phyloP scores from a whole-genome alignment of 139 green algal species.

The Spirogloea muscicola region DNA sequence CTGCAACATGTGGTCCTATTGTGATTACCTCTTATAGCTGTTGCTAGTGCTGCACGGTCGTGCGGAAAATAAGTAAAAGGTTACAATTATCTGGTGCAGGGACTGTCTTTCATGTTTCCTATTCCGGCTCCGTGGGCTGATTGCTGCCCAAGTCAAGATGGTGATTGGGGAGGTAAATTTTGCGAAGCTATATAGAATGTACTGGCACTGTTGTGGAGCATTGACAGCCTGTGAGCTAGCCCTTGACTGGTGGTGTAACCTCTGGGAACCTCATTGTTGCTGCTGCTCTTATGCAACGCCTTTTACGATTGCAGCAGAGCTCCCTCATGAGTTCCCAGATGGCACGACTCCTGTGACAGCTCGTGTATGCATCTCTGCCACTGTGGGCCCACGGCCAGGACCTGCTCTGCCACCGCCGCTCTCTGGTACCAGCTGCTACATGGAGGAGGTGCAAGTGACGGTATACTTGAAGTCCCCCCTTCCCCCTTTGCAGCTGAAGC shows the following conservation, averaged over 20 bases:
- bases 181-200: not conserved
- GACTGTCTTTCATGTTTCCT: conserved; percentile 22
- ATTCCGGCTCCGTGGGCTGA: conserved; percentile 25
- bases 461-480: no score
- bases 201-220: not conserved
- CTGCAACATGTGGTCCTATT: not conserved
- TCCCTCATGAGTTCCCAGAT: conserved; percentile 33
- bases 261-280: no score
- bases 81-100: no score
- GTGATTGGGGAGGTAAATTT: not conserved
- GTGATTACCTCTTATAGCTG: not conserved
- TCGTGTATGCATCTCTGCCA: conserved; percentile 45
- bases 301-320: conserved; percentile 3
- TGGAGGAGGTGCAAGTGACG: conserved; percentile 33
- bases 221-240: not conserved
- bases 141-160: conserved; percentile 6
- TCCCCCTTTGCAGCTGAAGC: no score
- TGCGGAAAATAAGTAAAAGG: no score
- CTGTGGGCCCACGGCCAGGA: not conserved
- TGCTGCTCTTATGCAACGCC: not conserved
- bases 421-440: conserved; percentile 22
- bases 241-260: not conserved
- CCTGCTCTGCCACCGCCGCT: conserved; percentile 38
- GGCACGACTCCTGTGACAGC: conserved; percentile 48
- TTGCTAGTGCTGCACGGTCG: not conserved